Evolutionary conservation across 306 rosid species (phyloP).

Genomic region (Citrullus mucosospermus): DNA sequence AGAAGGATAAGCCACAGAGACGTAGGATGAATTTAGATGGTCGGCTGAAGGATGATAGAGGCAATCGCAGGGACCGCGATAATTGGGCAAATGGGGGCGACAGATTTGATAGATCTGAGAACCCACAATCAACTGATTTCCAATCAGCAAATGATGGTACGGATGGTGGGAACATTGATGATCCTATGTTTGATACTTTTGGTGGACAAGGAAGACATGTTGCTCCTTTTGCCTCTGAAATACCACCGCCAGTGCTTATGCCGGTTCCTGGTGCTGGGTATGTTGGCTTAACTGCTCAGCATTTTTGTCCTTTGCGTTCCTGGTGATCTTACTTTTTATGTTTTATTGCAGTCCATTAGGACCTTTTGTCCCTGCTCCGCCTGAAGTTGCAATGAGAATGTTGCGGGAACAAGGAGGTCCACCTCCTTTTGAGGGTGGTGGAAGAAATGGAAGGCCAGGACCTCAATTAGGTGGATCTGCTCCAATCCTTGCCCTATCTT

Average conservation of each 20-base stretch:
- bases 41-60: constrained; percentile 85
- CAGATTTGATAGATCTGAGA: constrained; percentile 47
- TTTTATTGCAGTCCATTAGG: constrained; percentile 71
- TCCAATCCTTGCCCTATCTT: constrained; percentile 66
- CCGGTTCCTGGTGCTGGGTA: constrained; percentile 99
- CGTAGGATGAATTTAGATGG: constrained; percentile 58
- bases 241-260: constrained; percentile 91
- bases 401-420: constrained; percentile 94
- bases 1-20: constrained; percentile 72
- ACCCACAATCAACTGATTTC: constrained; percentile 48
- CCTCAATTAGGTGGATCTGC: constrained; percentile 72
- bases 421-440: constrained; percentile 65
- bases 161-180: constrained; percentile 70
- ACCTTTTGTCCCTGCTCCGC: constrained; percentile 99
- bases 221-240: constrained; percentile 69
- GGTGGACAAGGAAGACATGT: constrained; percentile 52
- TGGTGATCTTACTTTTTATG: constrained; percentile 7
- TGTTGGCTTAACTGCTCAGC: constrained; percentile 13
- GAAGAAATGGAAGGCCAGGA: constrained; percentile 61
- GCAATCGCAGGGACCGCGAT: constrained; percentile 66
- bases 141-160: constrained; percentile 46
- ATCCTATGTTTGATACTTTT: constrained; percentile 67
- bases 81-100: constrained; percentile 60
- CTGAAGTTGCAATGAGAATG: constrained; percentile 99
- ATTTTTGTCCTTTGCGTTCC: neutral